Evolutionary conservation across 192 early-diverging fungal genomes (phyloP).

Genomic region (Haplosporangium gracile): DNA sequence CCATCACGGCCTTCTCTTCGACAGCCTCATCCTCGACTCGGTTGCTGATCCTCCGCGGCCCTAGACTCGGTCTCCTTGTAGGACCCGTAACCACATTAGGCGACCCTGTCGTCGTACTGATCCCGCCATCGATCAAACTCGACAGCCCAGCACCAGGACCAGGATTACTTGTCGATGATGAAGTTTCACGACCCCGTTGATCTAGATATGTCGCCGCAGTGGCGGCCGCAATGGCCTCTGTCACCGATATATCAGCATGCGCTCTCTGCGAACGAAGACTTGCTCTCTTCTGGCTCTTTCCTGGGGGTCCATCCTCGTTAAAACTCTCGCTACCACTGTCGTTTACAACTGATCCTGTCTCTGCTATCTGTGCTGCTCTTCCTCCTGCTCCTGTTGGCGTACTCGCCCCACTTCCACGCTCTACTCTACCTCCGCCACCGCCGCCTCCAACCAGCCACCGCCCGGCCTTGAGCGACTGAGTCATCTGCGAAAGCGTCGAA

Average conservation of each 20-base stretch:
- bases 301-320: background rate
- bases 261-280: background rate
- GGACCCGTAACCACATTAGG: background rate
- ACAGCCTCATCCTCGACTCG: constrained; percentile 17
- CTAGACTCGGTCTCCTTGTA: constrained; percentile 30
- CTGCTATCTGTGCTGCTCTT: background rate
- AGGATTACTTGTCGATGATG: background rate
- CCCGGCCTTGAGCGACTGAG: constrained; percentile 40
- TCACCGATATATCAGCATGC: background rate
- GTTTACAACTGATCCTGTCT: background rate
- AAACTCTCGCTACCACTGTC: constrained; percentile 6
- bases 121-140: background rate
- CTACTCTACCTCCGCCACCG: background rate
- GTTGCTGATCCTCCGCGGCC: constrained; percentile 41
- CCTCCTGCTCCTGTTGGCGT: background rate
- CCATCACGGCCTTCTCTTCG: background rate
- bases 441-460: constrained; percentile 22
- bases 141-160: background rate
- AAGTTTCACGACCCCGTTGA: background rate
- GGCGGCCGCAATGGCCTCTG: constrained; percentile 40
- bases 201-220: constrained; percentile 41
- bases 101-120: constrained; percentile 19
- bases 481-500: constrained; percentile 42
- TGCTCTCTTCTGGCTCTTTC: background rate
- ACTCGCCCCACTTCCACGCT: background rate